A percentile compares a stretch with the other conserved stretches of the same genome.
Evolutionary conservation across 2,329 filamentous ascomycete species (phyloP).

Genomic region (Mariannaea sp.): DNA sequence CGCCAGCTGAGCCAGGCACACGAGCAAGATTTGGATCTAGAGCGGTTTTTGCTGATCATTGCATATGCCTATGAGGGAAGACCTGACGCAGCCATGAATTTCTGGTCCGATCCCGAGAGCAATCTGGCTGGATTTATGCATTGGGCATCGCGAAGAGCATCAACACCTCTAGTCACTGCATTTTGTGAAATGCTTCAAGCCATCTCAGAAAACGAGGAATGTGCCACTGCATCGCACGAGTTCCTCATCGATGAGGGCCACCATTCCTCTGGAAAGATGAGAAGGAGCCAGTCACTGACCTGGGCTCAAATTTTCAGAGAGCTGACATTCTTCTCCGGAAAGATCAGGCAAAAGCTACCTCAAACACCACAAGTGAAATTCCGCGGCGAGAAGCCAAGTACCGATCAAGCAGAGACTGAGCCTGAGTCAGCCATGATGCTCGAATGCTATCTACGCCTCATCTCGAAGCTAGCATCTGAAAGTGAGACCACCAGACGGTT

Average conservation of each 20-base stretch:
- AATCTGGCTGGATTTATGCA: slow-evolving; percentile 94
- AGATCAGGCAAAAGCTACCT: slow-evolving; percentile 73
- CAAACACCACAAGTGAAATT: slow-evolving; percentile 47
- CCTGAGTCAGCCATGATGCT: slow-evolving; percentile 96
- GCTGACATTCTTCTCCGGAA: slow-evolving; percentile 79
- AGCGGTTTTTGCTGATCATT: slow-evolving; percentile 90
- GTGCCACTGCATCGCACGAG: slow-evolving; percentile 81
- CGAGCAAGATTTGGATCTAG: slow-evolving; percentile 74
- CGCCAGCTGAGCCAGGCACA: slow-evolving; percentile 68
- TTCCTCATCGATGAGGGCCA: slow-evolving; percentile 88
- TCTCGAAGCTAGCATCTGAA: slow-evolving; percentile 78
- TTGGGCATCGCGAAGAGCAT: slow-evolving; percentile 94
- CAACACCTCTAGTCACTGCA: slow-evolving; percentile 92
- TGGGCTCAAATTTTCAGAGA: slow-evolving; percentile 95
- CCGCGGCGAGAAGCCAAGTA: slow-evolving; percentile 63
- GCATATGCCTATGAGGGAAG: slow-evolving; percentile 89
- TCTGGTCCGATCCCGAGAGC: slow-evolving; percentile 91
- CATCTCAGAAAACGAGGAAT: slow-evolving; percentile 80
- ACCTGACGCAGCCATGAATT: slow-evolving; percentile 81
- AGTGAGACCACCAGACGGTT: slow-evolving; percentile 75
- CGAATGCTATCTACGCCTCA: slow-evolving; percentile 87
- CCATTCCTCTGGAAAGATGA: slow-evolving; percentile 75
- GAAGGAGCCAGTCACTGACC: slow-evolving; percentile 81
- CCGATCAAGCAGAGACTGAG: slow-evolving; percentile 76
- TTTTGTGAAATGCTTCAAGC: slow-evolving; percentile 97